These are phyloP conservation scores for Saksenaea vasiformis DNA, from an alignment of 371 early-diverging fungal species.

Conservation along the genomic window DNA sequence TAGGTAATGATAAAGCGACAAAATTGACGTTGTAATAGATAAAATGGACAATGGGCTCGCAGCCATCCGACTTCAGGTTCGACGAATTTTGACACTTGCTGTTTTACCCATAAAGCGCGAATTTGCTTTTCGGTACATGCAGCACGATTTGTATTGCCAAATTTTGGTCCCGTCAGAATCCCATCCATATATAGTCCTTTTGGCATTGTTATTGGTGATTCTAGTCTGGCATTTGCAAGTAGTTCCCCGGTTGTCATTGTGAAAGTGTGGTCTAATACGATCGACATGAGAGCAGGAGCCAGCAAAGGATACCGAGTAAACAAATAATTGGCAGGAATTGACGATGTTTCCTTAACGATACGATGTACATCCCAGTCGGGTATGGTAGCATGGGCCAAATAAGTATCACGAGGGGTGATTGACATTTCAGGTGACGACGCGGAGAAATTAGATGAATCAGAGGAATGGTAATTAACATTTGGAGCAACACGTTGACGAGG, in stretches of 20 bases:
- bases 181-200: neutral
- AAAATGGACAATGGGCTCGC: slow-evolving; percentile 27
- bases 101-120: neutral
- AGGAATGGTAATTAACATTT: slow-evolving; percentile 2
- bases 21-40: slow-evolving; percentile 33
- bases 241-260: slow-evolving; percentile 41
- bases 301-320: slow-evolving; percentile 41
- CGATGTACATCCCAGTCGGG: slow-evolving; percentile 19
- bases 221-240: slow-evolving; percentile 25
- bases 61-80: neutral
- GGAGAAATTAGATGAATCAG: neutral
- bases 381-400: slow-evolving; percentile 20
- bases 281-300: slow-evolving; percentile 50
- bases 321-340: slow-evolving; percentile 7
- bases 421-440: neutral
- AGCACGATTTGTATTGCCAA: neutral
- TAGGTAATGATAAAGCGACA: slow-evolving; percentile 35
- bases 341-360: slow-evolving; percentile 8
- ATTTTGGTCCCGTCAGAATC: neutral
- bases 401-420: slow-evolving; percentile 8
- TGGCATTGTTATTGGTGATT: neutral
- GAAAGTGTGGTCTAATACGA: slow-evolving; percentile 45
- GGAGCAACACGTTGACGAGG: slow-evolving; percentile 2
- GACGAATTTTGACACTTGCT: neutral
- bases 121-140: neutral